Conservation (phyloP, 176 grass and related monocot genomes). For the Oryza coarctata region DNA sequence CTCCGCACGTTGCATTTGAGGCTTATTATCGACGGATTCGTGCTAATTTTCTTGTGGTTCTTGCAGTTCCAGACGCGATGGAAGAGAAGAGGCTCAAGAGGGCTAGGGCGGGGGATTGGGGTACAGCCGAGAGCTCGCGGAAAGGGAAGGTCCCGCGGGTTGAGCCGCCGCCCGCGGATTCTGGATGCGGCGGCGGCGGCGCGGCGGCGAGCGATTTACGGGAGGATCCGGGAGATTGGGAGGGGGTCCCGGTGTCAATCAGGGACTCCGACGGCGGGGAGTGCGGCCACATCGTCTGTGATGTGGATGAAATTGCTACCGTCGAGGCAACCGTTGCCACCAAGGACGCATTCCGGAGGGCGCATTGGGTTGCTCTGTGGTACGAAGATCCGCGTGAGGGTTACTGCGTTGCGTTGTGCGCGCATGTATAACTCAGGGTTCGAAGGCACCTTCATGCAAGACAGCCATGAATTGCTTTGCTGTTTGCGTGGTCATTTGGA, state of each 20-base stretch:
- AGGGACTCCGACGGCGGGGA: conserved; percentile 14
- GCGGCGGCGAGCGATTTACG: neutral
- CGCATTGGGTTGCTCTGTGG: conserved; percentile 52
- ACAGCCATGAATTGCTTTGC: conserved; percentile 71
- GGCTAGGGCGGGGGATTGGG: neutral
- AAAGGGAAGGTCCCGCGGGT: neutral
- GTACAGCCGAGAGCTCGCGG: neutral
- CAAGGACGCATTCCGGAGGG: conserved; percentile 26
- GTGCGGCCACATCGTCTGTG: neutral
- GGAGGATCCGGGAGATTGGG: neutral
- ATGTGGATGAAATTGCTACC: too few species aligned
- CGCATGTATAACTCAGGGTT: conserved; percentile 23
- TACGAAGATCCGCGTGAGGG: conserved; percentile 30
- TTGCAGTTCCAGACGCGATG: conserved; percentile 35
- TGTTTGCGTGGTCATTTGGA: conserved; percentile 44
- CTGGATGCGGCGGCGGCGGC: neutral
- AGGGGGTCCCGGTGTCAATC: neutral
- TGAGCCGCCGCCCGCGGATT: neutral
- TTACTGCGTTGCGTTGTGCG: conserved; percentile 60
- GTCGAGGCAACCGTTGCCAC: too few species aligned
- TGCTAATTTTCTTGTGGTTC: neutral
- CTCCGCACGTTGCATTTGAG: neutral
- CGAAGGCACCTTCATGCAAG: conserved; percentile 29
- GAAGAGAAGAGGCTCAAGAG: conserved; percentile 12
- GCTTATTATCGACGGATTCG: neutral